Evolutionary conservation across 768 basidiomycete species (phyloP), one percentile per base, ranked within the genome.

Genomic region (Serendipita sp.): DNA sequence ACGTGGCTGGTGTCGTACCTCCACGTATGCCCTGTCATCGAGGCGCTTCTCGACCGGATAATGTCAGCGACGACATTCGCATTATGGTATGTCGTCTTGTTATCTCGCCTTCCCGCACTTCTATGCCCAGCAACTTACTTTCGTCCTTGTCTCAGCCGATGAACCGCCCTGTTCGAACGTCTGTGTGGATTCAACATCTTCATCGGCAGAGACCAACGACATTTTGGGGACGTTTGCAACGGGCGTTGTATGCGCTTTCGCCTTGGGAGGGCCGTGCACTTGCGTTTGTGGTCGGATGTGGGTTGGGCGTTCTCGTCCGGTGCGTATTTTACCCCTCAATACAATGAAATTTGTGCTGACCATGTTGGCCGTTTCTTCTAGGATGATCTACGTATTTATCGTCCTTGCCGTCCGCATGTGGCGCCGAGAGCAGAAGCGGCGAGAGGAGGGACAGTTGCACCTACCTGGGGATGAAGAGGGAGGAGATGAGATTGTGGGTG

Each of bases 261-360:
- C 82, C 82, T 20, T 90, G 89, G 88, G 89, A 91, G 72, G 88
- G 88, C 60, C 78, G 87, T 58, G 82, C 83, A 9, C 83, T 91
- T 16, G 83, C 90, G 2, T 91, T 91, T 64, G 88, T 91, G 63
- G 78, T 91, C 17, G 89, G 88, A 4, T 58, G 53, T n/a, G 53
- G 53, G 28, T n/a, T 58, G 3, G 53, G 53, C 17, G 53, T 58
- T 11, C 22, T 58, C 53, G 24, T 58, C n/a, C 53, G 45, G 45
- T 48, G n/a, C n/a, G 45, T 20, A n/a, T 48, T 5, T 28, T 9
- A 9, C 45, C n/a, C 17, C n/a, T 48, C n/a, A 9, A 17, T 9
- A 5, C 20, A 48, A n/a, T 48, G 17, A 20, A 5, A 48, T n/a
- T 20, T 9, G 20, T 48, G 45, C n/a, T 48, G 7, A 48, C n/a